Evolutionary conservation across 2,329 filamentous ascomycete species (phyloP).

Genomic region (Mollisia scopiformis): DNA sequence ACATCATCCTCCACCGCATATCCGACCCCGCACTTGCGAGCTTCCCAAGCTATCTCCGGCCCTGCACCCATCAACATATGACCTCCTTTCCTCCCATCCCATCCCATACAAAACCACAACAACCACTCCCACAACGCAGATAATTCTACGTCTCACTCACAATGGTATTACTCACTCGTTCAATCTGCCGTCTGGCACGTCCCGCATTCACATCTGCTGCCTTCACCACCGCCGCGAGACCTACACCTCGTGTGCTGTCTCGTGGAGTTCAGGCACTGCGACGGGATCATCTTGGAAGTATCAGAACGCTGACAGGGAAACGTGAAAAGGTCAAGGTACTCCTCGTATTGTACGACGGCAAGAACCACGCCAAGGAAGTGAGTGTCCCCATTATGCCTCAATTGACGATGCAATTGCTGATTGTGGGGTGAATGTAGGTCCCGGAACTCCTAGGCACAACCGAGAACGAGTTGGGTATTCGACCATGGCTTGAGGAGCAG

Average conservation of each 20-base stretch:
- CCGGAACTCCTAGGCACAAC: conserved; percentile 84
- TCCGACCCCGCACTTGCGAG: conserved; percentile 16
- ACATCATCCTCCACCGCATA: conserved; percentile 6
- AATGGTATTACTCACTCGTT: conserved; percentile 49
- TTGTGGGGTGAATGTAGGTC: conserved; percentile 50
- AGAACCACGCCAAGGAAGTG: conserved; percentile 81
- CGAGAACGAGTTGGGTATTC: conserved; percentile 96
- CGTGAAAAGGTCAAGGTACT: conserved; percentile 85
- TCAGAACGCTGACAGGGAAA: conserved; percentile 38
- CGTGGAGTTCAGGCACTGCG: conserved; percentile 23
- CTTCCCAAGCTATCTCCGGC: conserved; percentile 18
- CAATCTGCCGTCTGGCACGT: conserved; percentile 32
- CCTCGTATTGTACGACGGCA: conserved; percentile 88
- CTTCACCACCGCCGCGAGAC: conserved; percentile 23
- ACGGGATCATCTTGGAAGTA: conserved; percentile 29
- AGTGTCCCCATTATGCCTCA: conserved; percentile 12
- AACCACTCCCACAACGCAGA: background rate
- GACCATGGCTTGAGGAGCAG: conserved; percentile 96
- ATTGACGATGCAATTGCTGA: conserved; percentile 22
- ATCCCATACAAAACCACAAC: too few relatives aligned
- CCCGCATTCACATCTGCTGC: conserved; percentile 25
- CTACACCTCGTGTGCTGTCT: conserved; percentile 24
- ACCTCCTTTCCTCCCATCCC: background rate
- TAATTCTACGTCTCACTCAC: conserved; percentile 37
- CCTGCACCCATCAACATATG: background rate